Conservation (phyloP, 2,329 filamentous ascomycete species). For the Arthroderma uncinatum region DNA sequence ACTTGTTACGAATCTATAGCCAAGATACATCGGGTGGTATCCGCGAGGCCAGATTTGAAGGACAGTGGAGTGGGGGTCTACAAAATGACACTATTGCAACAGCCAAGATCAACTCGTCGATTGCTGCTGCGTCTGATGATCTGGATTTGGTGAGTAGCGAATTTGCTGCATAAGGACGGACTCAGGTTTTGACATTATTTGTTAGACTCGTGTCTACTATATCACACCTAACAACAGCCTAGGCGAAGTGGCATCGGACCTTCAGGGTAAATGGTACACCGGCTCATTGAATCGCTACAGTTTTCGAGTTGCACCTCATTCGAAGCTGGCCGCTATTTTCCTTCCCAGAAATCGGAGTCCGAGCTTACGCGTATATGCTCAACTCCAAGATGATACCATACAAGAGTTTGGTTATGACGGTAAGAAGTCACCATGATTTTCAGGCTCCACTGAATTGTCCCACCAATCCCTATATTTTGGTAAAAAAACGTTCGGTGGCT, state of each 20-base stretch:
- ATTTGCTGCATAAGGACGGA: neutral
- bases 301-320: neutral
- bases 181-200: neutral
- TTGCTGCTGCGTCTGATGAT: conserved; percentile 1
- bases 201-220: conserved; percentile 2
- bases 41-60: conserved; percentile 3
- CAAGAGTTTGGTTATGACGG: conserved; percentile 5
- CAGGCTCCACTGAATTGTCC: neutral
- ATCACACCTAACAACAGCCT: neutral
- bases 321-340: neutral
- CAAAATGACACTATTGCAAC: neutral
- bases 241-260: neutral
- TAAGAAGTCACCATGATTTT: neutral
- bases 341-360: neutral
- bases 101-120: neutral
- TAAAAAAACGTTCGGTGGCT: neutral
- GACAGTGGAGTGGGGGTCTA: neutral
- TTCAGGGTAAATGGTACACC: neutral
- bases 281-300: neutral
- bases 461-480: neutral
- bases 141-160: neutral
- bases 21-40: conserved; percentile 2
- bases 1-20: conserved; percentile 1
- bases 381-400: neutral
- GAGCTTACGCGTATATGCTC: conserved; percentile 1